Evolutionary conservation across 2,329 filamentous ascomycete genomes (phyloP), one percentile per base, ranked within the genome.

Genomic region (Talaromyces albobiverticillius): DNA sequence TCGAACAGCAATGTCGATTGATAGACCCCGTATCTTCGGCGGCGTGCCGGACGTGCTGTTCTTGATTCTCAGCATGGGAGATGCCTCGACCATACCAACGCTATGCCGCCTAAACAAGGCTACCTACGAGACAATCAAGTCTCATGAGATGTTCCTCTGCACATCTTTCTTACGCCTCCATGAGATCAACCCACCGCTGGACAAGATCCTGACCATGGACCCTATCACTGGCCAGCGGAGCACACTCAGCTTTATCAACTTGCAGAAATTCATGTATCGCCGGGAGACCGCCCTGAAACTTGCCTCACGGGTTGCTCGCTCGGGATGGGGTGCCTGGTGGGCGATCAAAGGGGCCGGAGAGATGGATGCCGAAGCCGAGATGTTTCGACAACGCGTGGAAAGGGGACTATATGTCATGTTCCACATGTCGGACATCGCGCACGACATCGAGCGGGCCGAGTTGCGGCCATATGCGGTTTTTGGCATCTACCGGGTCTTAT

Each of bases 101-200:
- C 60, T 67, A 26, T 63, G 64, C 38, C 59, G 59, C 16, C 31
- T 67, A 14, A 67, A 67, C 55, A 62, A 58, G 45, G 58, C 59
- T 8, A 66, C 64, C 22, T 63, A 64, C 43, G 60, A 64, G 26
- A 60, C 59, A 3, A 64, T 66, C 49, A 62, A 61, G 49, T 40
- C 58, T 7, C 57, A 66, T 23, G 64, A 67, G 41, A 57, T 59
- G 18, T 59, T 66, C 26, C 62, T 67, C 26, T 67, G 64, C 38
- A 55, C 51, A n/a, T 63, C 60, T 53, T 67, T 66, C 45, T 60
- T 66, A 56, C 64, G 62, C 16, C 48, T 54, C n/a, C 73, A 80
- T 60, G 84, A 84, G 51, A 42, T 55, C 42, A 80, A 78, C 3
- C 74, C 81, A 23, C 80, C 80, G 9, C 86, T 86, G 60, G 76